Percentiles rank a stretch among this genome's conserved stretches.
Evolutionary conservation across 2,329 filamentous ascomycete genomes (phyloP).

Genomic region (Dactylonectria macrodidyma): DNA sequence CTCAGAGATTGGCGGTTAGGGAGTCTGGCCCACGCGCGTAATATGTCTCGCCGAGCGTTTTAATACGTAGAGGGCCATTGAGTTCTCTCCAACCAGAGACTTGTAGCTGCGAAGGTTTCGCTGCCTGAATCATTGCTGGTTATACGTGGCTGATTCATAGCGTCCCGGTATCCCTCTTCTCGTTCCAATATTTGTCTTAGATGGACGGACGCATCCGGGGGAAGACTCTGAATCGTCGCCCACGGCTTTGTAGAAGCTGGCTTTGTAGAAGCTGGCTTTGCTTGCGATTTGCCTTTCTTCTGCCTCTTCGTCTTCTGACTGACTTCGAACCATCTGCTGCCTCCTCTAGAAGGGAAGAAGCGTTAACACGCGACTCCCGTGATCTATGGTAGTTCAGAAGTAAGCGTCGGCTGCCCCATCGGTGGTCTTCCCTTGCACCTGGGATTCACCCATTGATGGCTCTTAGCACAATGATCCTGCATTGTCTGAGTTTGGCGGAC

Average conservation of each 20-base stretch:
- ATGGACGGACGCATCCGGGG: not conserved
- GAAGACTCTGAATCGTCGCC: conserved; percentile 3
- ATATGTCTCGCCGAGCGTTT: conserved; percentile 7
- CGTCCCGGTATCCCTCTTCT: conserved; percentile 1
- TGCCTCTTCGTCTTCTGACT: not conserved
- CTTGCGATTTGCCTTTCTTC: conserved; percentile 2
- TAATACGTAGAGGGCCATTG: not conserved
- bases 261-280: too few relatives aligned
- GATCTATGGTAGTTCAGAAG: not conserved
- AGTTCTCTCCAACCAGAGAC: conserved; percentile 2
- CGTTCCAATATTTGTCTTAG: not conserved
- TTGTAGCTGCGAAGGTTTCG: conserved; percentile 11
- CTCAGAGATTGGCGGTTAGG: not conserved
- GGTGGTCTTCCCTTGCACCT: conserved; percentile 8
- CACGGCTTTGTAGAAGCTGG: not conserved
- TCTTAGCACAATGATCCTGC: conserved; percentile 5
- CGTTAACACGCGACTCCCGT: not conserved
- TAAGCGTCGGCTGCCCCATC: not conserved
- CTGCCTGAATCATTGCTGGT: conserved; percentile 9
- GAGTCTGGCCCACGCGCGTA: conserved; percentile 3
- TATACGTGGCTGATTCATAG: conserved; percentile 1
- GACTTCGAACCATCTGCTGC: conserved; percentile 9
- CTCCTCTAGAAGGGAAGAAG: conserved; percentile 8
- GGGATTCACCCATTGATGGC: conserved; percentile 7
- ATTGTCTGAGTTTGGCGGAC: too few relatives aligned